Base-by-base conservation (phyloP, 2,329 filamentous ascomycete genomes). In the Malbranchea zuffiana region DNA sequence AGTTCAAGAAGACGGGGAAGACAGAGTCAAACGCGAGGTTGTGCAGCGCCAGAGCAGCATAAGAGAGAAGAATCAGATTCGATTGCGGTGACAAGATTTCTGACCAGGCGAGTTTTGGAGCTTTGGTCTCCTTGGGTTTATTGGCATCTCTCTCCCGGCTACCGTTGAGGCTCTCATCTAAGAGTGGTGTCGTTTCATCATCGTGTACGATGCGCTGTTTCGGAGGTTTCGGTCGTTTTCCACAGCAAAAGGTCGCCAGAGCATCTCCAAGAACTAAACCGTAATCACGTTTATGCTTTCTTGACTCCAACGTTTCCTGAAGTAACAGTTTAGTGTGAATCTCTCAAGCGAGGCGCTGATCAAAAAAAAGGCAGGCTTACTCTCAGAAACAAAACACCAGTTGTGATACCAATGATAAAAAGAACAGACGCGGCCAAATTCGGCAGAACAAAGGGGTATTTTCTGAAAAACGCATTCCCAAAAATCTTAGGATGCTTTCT, bases 1-100 rank as follows among this genome's bases (percentile, higher is more conserved):
- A 80, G 59, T 93, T 82, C 51, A 95, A 72, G 56, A 93, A 93
- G 1, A 95, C 84, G 3, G 86, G 82, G 1, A 96, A 72, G 2
- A 88, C 69, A 53, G 93, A 86, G 58, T 96, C 88, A 53, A 78
- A 95, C 1, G 84, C 78, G 25, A 92, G 76, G 0, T 76, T 78
- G 58, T 94, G 86, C 32, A 92, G 70, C 0, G 85, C 82, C 12
- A 96, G 68, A 33, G 90, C 68, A 1, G 80, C 80, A 59, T 96
- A 95, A 0, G 79, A 71, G 2, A 83, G 44, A 1, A 96, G 67
- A 46, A 87, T 82, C 38, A 90, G 68, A 20, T 72, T 68, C 1
- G 83, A 82, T 57, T 93, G 84, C 1, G 66, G 67, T 0, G 76
- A 80, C 48, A 93, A 78, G 5, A 90, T 78, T 43, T 85, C 75